Evolutionary conservation across 768 basidiomycete genomes (phyloP).

Genomic region (Phlegmacium glaucopus): DNA sequence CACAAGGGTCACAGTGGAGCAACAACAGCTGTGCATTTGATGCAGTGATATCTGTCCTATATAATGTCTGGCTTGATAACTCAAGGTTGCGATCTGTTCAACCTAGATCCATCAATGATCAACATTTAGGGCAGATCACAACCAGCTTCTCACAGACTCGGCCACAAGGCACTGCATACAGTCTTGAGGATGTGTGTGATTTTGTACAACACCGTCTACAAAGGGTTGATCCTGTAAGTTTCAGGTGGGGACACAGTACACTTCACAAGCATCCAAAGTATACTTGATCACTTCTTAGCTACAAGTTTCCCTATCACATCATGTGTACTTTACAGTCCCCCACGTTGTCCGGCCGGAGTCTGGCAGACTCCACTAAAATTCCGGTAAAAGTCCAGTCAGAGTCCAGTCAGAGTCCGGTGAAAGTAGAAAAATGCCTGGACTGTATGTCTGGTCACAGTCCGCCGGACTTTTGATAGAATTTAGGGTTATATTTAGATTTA

Average conservation of each 20-base stretch:
- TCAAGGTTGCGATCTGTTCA: background rate
- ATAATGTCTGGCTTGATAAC: background rate
- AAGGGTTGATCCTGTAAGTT: background rate
- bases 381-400: too few relatives aligned
- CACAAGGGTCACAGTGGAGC: background rate
- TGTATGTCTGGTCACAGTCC: too few relatives aligned
- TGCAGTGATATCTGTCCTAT: background rate
- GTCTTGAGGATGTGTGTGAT: background rate
- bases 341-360: too few relatives aligned
- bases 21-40: conserved; percentile 3
- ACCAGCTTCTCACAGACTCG: background rate
- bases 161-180: background rate
- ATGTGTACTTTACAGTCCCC: too few relatives aligned
- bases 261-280: background rate
- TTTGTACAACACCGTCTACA: background rate
- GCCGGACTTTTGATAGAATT: too few relatives aligned
- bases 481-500: too few relatives aligned
- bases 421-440: too few relatives aligned
- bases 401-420: too few relatives aligned
- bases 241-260: background rate
- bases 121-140: background rate
- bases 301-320: too few relatives aligned
- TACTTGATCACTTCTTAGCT: background rate
- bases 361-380: too few relatives aligned
- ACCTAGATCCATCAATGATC: background rate